Percentiles rank a stretch among this genome's conserved stretches.
phyloP scores from a whole-genome alignment of 257 asterid genomes.

The Mitragyna speciosa region DNA sequence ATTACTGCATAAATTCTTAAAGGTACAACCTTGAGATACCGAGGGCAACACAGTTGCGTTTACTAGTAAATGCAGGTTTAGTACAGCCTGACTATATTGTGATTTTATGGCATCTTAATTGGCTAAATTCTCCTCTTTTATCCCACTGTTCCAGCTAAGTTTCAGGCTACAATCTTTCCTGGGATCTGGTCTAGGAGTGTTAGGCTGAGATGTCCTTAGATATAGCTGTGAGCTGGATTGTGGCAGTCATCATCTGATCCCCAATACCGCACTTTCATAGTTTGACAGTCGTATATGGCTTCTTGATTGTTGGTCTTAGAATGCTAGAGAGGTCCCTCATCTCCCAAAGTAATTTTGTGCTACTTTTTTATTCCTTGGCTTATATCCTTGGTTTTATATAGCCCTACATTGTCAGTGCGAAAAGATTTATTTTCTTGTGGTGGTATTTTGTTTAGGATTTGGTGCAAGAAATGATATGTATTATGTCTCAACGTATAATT shows the following conservation, averaged over 20 bases:
- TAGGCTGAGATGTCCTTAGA: background rate
- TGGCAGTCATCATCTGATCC: conserved; percentile 8
- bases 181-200: conserved; percentile 17
- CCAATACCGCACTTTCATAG: background rate
- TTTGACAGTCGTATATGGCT: background rate
- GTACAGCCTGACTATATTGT: background rate
- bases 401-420: no score
- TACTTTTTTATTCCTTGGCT: background rate
- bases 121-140: background rate
- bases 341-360: conserved; percentile 3
- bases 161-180: conserved; percentile 21
- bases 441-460: no score
- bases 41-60: background rate
- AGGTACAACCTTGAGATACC: background rate
- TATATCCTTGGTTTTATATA: no score
- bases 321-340: conserved; percentile 5
- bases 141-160: background rate
- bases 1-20: no score
- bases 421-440: no score
- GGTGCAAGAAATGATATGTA: no score
- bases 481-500: no score
- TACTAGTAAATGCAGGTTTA: background rate
- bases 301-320: background rate
- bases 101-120: background rate
- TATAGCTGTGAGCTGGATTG: background rate